A percentile compares a stretch with the other conserved stretches of the same genome.
phyloP scores from a whole-genome alignment of 2,329 filamentous ascomycete species.

The Trichoderma brevicompactum region DNA sequence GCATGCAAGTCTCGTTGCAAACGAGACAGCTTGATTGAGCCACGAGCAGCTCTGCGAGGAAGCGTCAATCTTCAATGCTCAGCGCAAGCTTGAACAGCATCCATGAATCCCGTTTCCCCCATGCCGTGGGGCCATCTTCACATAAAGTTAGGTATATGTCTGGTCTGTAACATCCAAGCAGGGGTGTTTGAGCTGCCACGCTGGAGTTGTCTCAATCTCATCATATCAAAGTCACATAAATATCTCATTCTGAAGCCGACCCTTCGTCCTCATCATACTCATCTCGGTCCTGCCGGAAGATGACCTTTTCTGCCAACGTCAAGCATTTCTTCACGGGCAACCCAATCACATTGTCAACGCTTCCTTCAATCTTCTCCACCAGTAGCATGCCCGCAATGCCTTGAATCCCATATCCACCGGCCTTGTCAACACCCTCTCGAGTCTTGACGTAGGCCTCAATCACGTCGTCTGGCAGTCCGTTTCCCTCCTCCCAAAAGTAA shows the following conservation, averaged over 20 bases:
- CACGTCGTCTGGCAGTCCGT: conserved; percentile 73
- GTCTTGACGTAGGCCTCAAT: conserved; percentile 80
- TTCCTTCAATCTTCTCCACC: conserved; percentile 86
- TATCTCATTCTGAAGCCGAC: conserved; percentile 45
- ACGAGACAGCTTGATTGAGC: neutral
- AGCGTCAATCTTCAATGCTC: neutral
- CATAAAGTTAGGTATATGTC: neutral
- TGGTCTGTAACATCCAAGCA: neutral
- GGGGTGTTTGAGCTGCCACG: neutral
- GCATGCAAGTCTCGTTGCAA: neutral
- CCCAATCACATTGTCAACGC: conserved; percentile 92
- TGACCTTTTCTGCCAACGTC: conserved; percentile 84
- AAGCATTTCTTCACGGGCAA: conserved; percentile 79
- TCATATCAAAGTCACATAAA: neutral
- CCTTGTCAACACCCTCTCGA: conserved; percentile 92
- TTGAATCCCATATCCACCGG: conserved; percentile 93
- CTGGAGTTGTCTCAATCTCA: conserved; percentile 1
- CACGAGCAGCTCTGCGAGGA: neutral
- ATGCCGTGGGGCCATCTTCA: neutral
- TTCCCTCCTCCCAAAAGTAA: conserved; percentile 71
- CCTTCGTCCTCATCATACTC: conserved; percentile 56
- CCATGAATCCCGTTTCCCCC: neutral
- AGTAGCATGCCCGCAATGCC: conserved; percentile 84
- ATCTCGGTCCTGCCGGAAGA: conserved; percentile 73
- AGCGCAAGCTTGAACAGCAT: neutral